Evolutionary conservation across 345 rosid species (phyloP).

Genomic region (Moricandia moricandioides): DNA sequence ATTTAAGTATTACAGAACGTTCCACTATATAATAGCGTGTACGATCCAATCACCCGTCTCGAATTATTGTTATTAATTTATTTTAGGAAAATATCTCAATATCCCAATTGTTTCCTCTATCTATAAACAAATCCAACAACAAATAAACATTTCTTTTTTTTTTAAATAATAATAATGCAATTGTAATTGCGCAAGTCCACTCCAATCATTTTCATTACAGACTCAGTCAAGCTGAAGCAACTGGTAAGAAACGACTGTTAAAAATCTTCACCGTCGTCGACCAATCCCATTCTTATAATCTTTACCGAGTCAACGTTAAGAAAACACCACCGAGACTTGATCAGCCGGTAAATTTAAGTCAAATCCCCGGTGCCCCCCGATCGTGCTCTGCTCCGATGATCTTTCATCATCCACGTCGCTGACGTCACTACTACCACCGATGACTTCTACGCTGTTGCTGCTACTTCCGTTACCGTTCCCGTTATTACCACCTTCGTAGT

Average conservation of each 20-base stretch:
- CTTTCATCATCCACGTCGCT: constrained; percentile 29
- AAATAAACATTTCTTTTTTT: constrained; percentile 24
- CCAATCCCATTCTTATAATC: neutral
- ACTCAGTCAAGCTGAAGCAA: constrained; percentile 33
- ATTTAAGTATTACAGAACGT: neutral
- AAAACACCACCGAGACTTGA: constrained; percentile 27
- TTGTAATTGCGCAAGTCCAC: constrained; percentile 26
- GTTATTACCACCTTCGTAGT: constrained; percentile 52
- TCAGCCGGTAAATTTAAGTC: constrained; percentile 68
- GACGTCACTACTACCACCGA: constrained; percentile 30
- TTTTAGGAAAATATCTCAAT: neutral
- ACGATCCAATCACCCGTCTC: constrained; percentile 34
- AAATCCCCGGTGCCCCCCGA: constrained; percentile 47
- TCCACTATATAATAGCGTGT: constrained; percentile 33
- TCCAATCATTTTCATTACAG: constrained; percentile 39
- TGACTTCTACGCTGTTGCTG: constrained; percentile 26
- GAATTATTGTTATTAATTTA: neutral
- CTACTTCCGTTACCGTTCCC: constrained; percentile 22
- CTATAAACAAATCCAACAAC: constrained; percentile 35
- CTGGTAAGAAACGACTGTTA: constrained; percentile 27
- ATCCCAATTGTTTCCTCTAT: constrained; percentile 31
- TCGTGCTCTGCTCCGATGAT: constrained; percentile 26
- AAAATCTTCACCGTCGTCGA: constrained; percentile 23
- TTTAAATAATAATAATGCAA: constrained; percentile 20
- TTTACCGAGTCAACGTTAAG: constrained; percentile 23